These are phyloP conservation scores for Kentomonas sorsogonicus DNA, from an alignment of 208 protist genomes.

Conservation along the genomic window DNA sequence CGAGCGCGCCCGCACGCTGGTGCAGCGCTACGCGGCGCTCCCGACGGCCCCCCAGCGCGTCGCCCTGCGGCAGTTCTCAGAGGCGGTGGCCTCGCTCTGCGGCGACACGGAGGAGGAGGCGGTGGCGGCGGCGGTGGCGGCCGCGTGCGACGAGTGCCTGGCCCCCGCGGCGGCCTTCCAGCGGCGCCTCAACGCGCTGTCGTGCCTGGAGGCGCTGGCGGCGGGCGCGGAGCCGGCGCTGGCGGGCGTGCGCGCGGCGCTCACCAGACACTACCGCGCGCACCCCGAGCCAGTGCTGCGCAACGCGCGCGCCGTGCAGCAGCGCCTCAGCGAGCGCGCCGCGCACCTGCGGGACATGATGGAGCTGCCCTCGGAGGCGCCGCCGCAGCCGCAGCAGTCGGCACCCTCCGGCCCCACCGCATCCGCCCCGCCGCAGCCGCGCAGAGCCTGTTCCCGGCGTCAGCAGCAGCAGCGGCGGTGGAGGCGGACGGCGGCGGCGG, in stretches of 20 bases:
- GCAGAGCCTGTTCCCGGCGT: no score
- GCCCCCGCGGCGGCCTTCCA: constrained; percentile 34
- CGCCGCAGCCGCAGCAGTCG: constrained; percentile 25
- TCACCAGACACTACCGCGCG: no score
- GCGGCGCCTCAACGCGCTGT: constrained; percentile 43
- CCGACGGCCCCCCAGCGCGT: no score
- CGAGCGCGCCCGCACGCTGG: no score
- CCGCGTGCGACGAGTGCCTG: constrained; percentile 22
- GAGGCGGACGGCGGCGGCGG: no score
- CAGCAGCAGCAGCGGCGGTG: no score
- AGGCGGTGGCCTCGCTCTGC: neutral
- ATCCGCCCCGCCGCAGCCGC: neutral
- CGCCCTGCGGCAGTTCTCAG: no score
- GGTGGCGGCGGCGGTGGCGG: constrained; percentile 20
- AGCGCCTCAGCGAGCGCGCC: constrained; percentile 36
- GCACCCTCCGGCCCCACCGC: constrained; percentile 12
- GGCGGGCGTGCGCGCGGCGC: neutral
- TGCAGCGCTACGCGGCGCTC: no score
- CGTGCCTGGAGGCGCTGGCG: constrained; percentile 38
- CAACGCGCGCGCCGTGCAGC: constrained; percentile 19
- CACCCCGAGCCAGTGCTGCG: no score
- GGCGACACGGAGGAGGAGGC: neutral
- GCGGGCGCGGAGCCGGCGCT: neutral
- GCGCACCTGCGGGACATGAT: constrained; percentile 37
- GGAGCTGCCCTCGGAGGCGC: no score